Base-by-base conservation (phyloP, 345 rosid species). In the Gossypium ekmanianum region DNA sequence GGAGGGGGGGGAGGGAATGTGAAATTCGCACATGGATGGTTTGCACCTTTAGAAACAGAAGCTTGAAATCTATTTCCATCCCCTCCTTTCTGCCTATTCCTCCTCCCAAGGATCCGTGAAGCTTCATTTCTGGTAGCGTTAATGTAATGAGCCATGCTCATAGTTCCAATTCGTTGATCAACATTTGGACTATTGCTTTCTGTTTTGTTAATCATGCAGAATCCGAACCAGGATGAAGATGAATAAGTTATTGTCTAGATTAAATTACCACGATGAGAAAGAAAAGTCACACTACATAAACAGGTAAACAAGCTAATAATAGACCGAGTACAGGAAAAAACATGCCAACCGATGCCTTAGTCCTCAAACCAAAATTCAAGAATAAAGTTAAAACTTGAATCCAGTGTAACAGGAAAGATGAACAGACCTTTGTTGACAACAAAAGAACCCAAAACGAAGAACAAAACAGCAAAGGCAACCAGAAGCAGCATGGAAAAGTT, bases 1-100 rank as follows among this genome's bases (percentile, higher is more conserved):
- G 97, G 97, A 72, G 98, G 96, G 24, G 98, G 97, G 75, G 98
- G 94, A 80, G 97, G 96, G 64, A 88, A 82, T 14, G 92, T 68
- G 81, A 94, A 90, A 48, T 84, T 87, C 61, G 81, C 74, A 55
- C 98, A 94, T 3, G 85, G 94, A 85, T 92, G 97, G 72, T 50
- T 39, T 22, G 54, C 68, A 22, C 78, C 61, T 50, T 12, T 17
- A 52, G 70, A 50, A 26, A 68, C 39, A 48, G 61, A 79, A 45
- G 41, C 67, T 8, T 75, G 74, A 78, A 73, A 70, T 72, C 48
- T 78, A 45, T 74, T 81, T 68, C 45, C 81, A 74, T 76, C 84
- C 73, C 83, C 63, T 76, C 68, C 80, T 71, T 74, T 48, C 24
- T 8, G 75, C 11, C 7, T 27, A 63, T 68, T 73, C 64, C 71